Evolutionary conservation across 371 early-diverging fungal species (phyloP), one percentile per base, ranked within the genome.

Genomic region (Coemansia sp.): DNA sequence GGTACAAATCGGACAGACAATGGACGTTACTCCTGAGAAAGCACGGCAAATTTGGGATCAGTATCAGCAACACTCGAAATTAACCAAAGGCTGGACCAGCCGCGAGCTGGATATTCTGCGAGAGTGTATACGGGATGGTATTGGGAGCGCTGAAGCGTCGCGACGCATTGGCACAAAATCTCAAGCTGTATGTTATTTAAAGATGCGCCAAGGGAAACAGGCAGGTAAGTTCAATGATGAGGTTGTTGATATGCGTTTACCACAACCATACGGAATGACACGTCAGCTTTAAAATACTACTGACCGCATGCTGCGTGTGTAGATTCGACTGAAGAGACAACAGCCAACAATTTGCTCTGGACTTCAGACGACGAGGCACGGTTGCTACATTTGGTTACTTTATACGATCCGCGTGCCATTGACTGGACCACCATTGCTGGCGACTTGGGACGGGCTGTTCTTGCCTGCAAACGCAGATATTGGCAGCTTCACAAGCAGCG

Each of bases 1-100:
- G 63, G 52, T 42, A 20, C 57, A 16, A 0, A 40, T 63, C 30
- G 52, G 55, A 48, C 30, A 12, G 16, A 35, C 49, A 7, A 20
- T 63, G 48, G 36, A 26, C 5, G 5, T 50, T 10, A n/a, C 57
- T 14, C 51, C 55, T 6, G 14, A 12, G 30, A 38, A 30, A 11
- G 40, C 55, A 14, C 55, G 14, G 6, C 26, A 2, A 1, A 26
- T 40, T 10, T 40, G 55, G 55, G 6, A 11, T 9, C 12, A 30
- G 30, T n/a, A 41, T 31, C 11, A 8, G 40, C 10, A 41, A 40
- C 40, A 10, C 14, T 20, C 5, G 11, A 55, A 40, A 1, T 6
- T 5, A 4, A 55, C 55, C 16, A 16, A 5, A 26, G 31, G 8
- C 8, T 55, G 55, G 55, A 39, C 42, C n/a, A 31, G 31, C 5